A percentile compares a stretch with the other conserved stretches of the same genome.
Evolutionary conservation across 129 eudicot species (phyloP).

Genomic region (Pittosporum tobira): DNA sequence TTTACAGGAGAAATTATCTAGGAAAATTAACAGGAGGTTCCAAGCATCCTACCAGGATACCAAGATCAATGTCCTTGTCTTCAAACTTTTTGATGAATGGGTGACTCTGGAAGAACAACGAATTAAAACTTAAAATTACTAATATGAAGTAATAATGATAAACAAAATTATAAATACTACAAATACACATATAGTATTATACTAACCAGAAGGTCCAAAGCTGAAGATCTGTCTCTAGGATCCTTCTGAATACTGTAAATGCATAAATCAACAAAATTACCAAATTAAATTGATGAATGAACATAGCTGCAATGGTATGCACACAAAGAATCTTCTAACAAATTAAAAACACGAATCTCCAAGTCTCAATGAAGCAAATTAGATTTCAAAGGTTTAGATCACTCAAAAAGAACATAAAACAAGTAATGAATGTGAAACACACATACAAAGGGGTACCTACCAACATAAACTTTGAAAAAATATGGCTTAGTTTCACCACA

Average conservation of each 20-base stretch:
- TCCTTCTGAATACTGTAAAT: constrained; percentile 81
- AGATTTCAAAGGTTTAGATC: background rate
- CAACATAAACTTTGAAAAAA: too few species aligned
- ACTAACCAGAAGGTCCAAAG: constrained; percentile 83
- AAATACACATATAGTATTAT: background rate
- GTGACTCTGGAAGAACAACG: constrained; percentile 42
- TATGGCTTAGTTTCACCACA: too few species aligned
- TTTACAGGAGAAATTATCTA: constrained; percentile 28
- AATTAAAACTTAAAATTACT: constrained; percentile 7
- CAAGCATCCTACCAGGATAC: constrained; percentile 67
- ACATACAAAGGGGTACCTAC: too few species aligned
- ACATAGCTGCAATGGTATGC: background rate
- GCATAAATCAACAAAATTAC: constrained; percentile 7
- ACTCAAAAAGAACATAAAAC: background rate
- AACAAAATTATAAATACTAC: background rate
- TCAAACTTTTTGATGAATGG: constrained; percentile 93
- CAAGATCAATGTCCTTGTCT: constrained; percentile 87
- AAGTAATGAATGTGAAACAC: background rate
- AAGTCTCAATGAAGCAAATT: background rate
- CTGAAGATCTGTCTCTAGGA: constrained; percentile 65
- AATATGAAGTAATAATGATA: background rate
- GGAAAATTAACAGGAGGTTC: constrained; percentile 74
- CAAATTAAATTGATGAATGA: background rate
- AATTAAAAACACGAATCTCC: background rate
- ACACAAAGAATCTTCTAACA: background rate